Evolutionary conservation across 2,329 filamentous ascomycete species (phyloP).

Genomic region (Cladophialophora exuberans): DNA sequence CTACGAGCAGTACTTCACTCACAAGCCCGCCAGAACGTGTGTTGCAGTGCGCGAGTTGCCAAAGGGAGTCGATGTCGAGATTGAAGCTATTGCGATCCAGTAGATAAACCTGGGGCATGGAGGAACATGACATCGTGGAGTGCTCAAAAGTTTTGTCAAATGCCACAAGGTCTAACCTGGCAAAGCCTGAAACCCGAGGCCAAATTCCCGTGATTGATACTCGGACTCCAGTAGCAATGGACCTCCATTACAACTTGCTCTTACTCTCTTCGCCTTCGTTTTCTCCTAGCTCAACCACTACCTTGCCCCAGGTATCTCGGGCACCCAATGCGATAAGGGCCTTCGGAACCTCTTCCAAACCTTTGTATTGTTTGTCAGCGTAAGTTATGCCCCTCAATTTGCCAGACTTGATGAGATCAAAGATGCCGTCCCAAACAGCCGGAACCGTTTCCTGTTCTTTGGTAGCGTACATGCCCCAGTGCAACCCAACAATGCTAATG

Average conservation of each 20-base stretch:
- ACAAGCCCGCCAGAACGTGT: constrained; percentile 66
- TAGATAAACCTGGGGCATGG: no score
- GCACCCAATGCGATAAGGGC: constrained; percentile 78
- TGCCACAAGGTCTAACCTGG: neutral
- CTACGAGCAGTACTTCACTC: constrained; percentile 70
- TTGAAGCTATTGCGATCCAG: constrained; percentile 65
- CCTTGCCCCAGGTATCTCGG: constrained; percentile 92
- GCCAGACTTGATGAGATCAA: constrained; percentile 73
- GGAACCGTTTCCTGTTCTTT: constrained; percentile 72
- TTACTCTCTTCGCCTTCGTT: constrained; percentile 59
- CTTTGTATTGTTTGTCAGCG: constrained; percentile 78
- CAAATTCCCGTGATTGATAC: neutral
- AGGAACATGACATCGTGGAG: no score
- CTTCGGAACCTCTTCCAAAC: constrained; percentile 75
- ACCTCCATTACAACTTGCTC: constrained; percentile 41
- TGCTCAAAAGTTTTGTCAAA: neutral
- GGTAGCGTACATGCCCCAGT: constrained; percentile 82
- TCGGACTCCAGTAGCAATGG: neutral
- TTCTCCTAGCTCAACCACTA: constrained; percentile 83
- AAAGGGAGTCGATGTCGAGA: constrained; percentile 65
- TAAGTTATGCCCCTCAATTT: constrained; percentile 84
- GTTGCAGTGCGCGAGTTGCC: constrained; percentile 66
- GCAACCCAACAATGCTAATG: constrained; percentile 83
- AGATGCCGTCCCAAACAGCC: constrained; percentile 80
- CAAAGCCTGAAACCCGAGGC: neutral